A percentile compares a stretch with the other conserved stretches of the same genome.
phyloP scores from a whole-genome alignment of 345 rosid genomes.

The Linum trigynum region DNA sequence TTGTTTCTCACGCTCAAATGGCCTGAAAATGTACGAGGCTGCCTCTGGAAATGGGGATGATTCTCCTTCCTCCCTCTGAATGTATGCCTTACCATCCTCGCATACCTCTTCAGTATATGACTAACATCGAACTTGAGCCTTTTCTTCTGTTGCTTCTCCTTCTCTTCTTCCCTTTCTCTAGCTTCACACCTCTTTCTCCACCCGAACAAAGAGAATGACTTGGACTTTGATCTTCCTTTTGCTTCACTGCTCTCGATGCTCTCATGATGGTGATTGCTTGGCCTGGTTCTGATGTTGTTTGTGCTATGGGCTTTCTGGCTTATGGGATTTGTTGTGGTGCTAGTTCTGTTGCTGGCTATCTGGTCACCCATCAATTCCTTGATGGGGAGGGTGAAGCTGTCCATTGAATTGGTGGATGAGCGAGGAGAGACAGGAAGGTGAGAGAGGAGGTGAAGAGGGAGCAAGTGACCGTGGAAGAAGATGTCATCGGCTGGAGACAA shows the following conservation, averaged over 20 bases:
- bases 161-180: slow-evolving; percentile 32
- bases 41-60: slow-evolving; percentile 24
- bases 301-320: slow-evolving; percentile 1
- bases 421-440: slow-evolving; percentile 77
- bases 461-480: slow-evolving; percentile 7
- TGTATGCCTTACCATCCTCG: slow-evolving; percentile 42
- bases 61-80: slow-evolving; percentile 48
- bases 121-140: slow-evolving; percentile 48
- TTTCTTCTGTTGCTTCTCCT: slow-evolving; percentile 35
- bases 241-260: slow-evolving; percentile 11
- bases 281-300: slow-evolving; percentile 3
- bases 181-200: slow-evolving; percentile 46
- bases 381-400: slow-evolving; percentile 52
- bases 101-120: slow-evolving; percentile 47
- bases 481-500: slow-evolving; percentile 8
- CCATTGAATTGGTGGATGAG: slow-evolving; percentile 58
- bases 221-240: slow-evolving; percentile 35
- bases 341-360: slow-evolving; percentile 2
- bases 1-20: slow-evolving; percentile 22
- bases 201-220: slow-evolving; percentile 66
- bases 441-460: slow-evolving; percentile 82
- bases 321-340: background rate
- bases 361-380: slow-evolving; percentile 33
- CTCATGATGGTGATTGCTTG: background rate
- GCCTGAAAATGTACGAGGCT: slow-evolving; percentile 45